Evolutionary conservation across 139 green algal species (phyloP), one percentile per base, ranked within the genome.

Genomic region (Chlorella sp.): DNA sequence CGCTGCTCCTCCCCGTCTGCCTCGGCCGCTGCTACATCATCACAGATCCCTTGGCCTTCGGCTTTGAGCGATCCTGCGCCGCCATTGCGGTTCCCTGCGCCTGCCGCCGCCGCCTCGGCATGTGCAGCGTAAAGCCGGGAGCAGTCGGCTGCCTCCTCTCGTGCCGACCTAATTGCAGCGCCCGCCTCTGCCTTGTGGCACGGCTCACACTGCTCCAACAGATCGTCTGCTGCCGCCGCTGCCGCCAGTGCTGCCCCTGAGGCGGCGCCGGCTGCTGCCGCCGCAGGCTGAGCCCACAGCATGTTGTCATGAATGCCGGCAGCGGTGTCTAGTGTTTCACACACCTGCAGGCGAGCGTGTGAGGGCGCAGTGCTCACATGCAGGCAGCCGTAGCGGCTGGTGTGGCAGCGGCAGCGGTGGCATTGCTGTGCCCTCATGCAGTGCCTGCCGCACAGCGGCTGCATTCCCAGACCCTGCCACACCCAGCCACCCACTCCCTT

Each of bases 241-340:
- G 34, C 51, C 0, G 17, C 65, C 24, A 16, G n/a, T 14, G 46
- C 44, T 0, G 65, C 56, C 13, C 24, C n/a, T 8, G 48, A 68
- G 19, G 48, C 48, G 17, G 74, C 48, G 16, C 36, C 74, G 16
- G 46, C 74, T 14, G 69, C 81, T 3, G 26, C 68, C 3, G 48
- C 48, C 0, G 80, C 72, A 20, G 73, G 48, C 17, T 38, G 68
- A 4, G 56, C 64, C 87, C 87, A 90, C 73, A 90, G 62, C 7
- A 84, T 38, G 64, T 74, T 75, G 8, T 14, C 5, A 44, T 64
- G 28, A 14, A 90, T 48, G 38, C 87, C 80, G n/a, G 78, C 60
- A 28, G 64, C 78, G 1, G 43, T 69, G 75, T 90, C 87, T 30
- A 90, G 84, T 38, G 73, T 85, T 48, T 90, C 87, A 73, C 76